Conservation (phyloP, 768 basidiomycete species). For the Sarcodon aspratus region DNA sequence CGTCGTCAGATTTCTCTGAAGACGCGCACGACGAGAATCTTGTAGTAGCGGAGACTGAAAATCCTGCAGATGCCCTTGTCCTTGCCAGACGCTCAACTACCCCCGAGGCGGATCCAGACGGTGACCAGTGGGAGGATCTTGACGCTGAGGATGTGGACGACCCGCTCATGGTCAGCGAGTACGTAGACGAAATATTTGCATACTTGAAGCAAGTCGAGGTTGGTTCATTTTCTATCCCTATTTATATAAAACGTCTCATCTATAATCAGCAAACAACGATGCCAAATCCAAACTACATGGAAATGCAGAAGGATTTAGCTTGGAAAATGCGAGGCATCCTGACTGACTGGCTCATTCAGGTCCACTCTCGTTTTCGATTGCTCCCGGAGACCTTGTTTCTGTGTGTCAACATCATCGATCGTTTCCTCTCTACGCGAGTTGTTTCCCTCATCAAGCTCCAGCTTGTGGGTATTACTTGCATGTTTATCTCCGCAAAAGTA, state of each 20-base stretch:
- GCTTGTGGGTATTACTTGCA: conserved; percentile 79
- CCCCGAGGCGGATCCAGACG: conserved; percentile 54
- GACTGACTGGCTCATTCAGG: conserved; percentile 89
- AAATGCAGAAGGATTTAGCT: conserved; percentile 66
- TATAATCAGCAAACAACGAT: conserved; percentile 53
- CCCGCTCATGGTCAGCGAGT: conserved; percentile 95
- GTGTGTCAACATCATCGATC: conserved; percentile 70
- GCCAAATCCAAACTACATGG: conserved; percentile 81
- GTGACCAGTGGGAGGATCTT: conserved; percentile 76
- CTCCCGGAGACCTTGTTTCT: conserved; percentile 89
- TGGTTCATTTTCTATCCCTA: conserved; percentile 9
- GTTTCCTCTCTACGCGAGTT: conserved; percentile 47
- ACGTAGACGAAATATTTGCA: conserved; percentile 86
- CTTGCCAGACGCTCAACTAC: conserved; percentile 19
- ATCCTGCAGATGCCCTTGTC: conserved; percentile 19
- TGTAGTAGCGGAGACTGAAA: conserved; percentile 29
- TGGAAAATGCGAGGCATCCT: conserved; percentile 88
- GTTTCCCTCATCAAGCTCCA: conserved; percentile 53
- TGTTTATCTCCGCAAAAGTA: conserved; percentile 85
- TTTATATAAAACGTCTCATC: conserved; percentile 6
- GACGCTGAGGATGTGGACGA: conserved; percentile 89
- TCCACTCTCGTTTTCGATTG: conserved; percentile 78
- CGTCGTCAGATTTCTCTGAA: conserved; percentile 51
- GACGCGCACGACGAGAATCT: conserved; percentile 28
- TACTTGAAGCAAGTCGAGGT: conserved; percentile 88